Percentiles rank a stretch among this genome's conserved stretches.
Evolutionary conservation across 495 filamentous ascomycete genomes (phyloP).

Genomic region (Parathielavia hyrcaniae): DNA sequence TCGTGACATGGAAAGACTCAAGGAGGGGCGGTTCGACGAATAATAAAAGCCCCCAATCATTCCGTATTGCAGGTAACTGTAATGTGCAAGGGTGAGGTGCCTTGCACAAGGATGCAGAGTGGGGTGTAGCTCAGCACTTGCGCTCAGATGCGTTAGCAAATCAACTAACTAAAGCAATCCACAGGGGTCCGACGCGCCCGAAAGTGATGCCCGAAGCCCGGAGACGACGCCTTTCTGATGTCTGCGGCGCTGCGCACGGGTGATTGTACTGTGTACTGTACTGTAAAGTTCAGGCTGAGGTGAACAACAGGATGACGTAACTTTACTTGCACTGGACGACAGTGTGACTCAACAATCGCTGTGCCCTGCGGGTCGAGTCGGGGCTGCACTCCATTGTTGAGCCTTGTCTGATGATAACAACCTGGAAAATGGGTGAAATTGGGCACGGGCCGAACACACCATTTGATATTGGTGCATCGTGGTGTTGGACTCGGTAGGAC

Average conservation of each 20-base stretch:
- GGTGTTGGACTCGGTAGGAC: neutral
- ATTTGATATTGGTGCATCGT: neutral
- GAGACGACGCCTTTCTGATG: neutral
- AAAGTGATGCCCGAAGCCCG: neutral
- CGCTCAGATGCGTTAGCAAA: conserved; percentile 17
- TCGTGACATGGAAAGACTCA: conserved; percentile 30
- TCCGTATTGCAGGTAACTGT: conserved; percentile 1
- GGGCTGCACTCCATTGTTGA: neutral
- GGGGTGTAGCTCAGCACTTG: conserved; percentile 7
- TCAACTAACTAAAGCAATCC: conserved; percentile 5
- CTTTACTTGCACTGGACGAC: neutral
- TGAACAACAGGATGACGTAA: conserved; percentile 18
- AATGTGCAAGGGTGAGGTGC: neutral
- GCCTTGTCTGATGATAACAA: conserved; percentile 16
- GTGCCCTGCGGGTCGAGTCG: neutral
- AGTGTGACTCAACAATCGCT: conserved; percentile 15
- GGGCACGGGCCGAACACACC: neutral
- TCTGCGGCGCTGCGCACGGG: neutral
- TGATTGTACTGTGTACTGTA: neutral
- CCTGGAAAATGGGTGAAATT: conserved; percentile 1
- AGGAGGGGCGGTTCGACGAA: conserved; percentile 13
- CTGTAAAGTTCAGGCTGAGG: neutral
- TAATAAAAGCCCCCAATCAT: neutral
- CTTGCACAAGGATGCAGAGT: conserved; percentile 6
- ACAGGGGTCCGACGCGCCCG: no score